Conservation (phyloP, 345 rosid genomes). For the Brassica nigra region DNA sequence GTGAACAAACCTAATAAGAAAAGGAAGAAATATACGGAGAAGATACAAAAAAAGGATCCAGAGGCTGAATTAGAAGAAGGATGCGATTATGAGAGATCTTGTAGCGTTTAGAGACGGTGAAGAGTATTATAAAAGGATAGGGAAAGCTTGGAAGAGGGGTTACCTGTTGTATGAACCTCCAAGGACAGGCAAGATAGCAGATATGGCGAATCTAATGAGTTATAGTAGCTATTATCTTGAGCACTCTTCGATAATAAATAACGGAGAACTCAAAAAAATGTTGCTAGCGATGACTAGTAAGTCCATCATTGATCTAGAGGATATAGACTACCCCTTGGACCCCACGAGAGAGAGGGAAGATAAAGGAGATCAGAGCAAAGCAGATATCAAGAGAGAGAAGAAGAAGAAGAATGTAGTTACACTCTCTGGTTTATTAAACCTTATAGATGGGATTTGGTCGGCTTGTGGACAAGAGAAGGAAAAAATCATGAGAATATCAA, state of each 20-base stretch:
- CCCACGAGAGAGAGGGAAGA: constrained; percentile 41
- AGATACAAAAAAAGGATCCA: neutral
- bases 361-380: neutral
- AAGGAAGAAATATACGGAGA: constrained; percentile 4
- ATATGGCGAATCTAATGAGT: constrained; percentile 46
- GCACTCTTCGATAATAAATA: constrained; percentile 33
- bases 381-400: neutral
- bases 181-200: constrained; percentile 48
- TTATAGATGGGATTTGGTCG: constrained; percentile 55
- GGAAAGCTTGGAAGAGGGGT: constrained; percentile 52
- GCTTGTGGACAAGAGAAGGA: constrained; percentile 46
- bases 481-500: neutral
- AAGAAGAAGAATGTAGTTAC: constrained; percentile 32
- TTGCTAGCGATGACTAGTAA: constrained; percentile 39
- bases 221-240: constrained; percentile 46
- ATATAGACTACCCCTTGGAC: constrained; percentile 48
- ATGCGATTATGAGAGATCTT: constrained; percentile 39
- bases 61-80: constrained; percentile 32
- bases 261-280: constrained; percentile 40
- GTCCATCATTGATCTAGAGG: constrained; percentile 48
- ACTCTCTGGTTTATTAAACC: constrained; percentile 46
- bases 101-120: constrained; percentile 35
- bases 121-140: constrained; percentile 44
- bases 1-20: neutral
- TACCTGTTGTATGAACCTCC: constrained; percentile 52